These are phyloP conservation scores for Trichoderma sp. DNA, from an alignment of 2,329 filamentous ascomycete genomes.

Conservation along the genomic window DNA sequence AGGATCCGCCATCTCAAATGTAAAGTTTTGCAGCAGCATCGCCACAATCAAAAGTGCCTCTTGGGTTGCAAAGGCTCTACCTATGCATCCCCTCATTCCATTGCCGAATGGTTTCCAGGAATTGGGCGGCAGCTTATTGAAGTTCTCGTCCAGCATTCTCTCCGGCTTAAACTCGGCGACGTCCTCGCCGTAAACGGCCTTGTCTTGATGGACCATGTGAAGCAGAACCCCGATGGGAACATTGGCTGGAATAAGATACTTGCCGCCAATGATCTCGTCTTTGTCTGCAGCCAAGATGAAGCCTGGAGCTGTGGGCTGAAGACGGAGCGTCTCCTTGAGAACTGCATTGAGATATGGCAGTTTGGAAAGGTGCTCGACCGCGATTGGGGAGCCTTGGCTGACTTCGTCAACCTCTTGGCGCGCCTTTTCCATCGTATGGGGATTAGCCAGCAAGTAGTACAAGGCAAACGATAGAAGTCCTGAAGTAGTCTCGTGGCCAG, in stretches of 20 bases:
- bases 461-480: conserved; percentile 61
- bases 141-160: conserved; percentile 57
- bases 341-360: conserved; percentile 63
- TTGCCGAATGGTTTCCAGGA: conserved; percentile 55
- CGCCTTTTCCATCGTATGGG: conserved; percentile 53
- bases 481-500: conserved; percentile 64
- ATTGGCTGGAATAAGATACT: conserved; percentile 50
- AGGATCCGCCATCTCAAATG: conserved; percentile 60
- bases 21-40: conserved; percentile 65
- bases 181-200: conserved; percentile 55
- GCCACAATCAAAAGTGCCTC: conserved; percentile 45
- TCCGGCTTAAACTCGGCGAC: conserved; percentile 59
- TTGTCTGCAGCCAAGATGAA: conserved; percentile 35
- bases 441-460: conserved; percentile 59
- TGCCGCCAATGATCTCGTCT: conserved; percentile 49
- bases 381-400: conserved; percentile 53
- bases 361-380: conserved; percentile 57
- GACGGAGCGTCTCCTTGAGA: conserved; percentile 53
- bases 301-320: conserved; percentile 30
- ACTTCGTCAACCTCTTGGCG: conserved; percentile 62
- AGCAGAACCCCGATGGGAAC: conserved; percentile 47
- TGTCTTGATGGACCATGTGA: conserved; percentile 52
- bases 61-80: conserved; percentile 54
- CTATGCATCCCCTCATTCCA: conserved; percentile 52
- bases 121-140: conserved; percentile 39